phyloP scores from a whole-genome alignment of 176 grass and related monocot species.

The Pharus latifolius region DNA sequence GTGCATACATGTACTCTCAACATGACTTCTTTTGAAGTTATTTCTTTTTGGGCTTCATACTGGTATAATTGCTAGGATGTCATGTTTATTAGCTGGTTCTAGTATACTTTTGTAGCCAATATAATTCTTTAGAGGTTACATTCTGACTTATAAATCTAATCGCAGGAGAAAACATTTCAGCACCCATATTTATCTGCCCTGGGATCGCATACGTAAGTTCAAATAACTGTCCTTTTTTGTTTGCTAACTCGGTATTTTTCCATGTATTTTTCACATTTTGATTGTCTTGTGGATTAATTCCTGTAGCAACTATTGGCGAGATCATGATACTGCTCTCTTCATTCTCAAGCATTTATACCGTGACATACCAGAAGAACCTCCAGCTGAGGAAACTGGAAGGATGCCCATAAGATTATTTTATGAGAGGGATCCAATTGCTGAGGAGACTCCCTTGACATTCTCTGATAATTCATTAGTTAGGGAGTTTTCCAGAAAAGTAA shows the following conservation, averaged over 20 bases:
- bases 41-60: background rate
- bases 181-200: slow-evolving; percentile 80
- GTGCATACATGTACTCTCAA: too few relatives aligned
- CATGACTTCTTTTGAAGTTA: background rate
- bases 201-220: slow-evolving; percentile 88
- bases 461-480: slow-evolving; percentile 52
- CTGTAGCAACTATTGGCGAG: slow-evolving; percentile 93
- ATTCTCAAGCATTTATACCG: slow-evolving; percentile 91
- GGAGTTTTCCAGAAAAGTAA: slow-evolving; percentile 81
- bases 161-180: slow-evolving; percentile 97
- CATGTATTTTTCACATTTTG: background rate
- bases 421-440: slow-evolving; percentile 59
- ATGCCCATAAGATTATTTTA: slow-evolving; percentile 55
- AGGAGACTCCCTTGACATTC: slow-evolving; percentile 89
- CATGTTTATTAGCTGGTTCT: background rate
- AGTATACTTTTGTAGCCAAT: background rate
- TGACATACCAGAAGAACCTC: slow-evolving; percentile 82
- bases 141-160: slow-evolving; percentile 3
- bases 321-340: slow-evolving; percentile 92
- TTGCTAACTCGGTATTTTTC: background rate
- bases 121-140: background rate
- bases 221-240: slow-evolving; percentile 3
- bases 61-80: too few relatives aligned
- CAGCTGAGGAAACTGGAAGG: slow-evolving; percentile 25
- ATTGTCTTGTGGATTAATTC: background rate